phyloP scores from a whole-genome alignment of 192 early-diverging fungal species.

The Geranomyces variabilis region DNA sequence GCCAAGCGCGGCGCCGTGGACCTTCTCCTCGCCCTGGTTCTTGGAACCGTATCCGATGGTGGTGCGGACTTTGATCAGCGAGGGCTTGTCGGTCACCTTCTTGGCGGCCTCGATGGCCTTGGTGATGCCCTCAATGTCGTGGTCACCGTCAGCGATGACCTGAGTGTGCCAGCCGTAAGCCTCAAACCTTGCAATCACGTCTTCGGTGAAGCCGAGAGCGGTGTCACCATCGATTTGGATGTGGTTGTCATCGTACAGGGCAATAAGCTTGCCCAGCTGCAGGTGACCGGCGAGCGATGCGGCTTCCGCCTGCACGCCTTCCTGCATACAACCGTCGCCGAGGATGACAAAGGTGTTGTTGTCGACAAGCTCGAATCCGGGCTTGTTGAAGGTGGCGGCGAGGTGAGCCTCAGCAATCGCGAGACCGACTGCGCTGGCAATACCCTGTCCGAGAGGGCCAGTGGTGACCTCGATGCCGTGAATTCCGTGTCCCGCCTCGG shows the following conservation, averaged over 20 bases:
- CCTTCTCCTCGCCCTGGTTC: slow-evolving; percentile 86
- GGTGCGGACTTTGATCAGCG: slow-evolving; percentile 86
- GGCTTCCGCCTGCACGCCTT: slow-evolving; percentile 93
- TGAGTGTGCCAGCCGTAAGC: slow-evolving; percentile 94
- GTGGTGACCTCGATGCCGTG: slow-evolving; percentile 96
- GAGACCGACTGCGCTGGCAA: slow-evolving; percentile 90
- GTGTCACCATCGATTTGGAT: slow-evolving; percentile 91
- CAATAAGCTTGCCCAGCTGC: slow-evolving; percentile 92
- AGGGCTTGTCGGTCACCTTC: slow-evolving; percentile 84
- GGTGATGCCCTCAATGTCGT: slow-evolving; percentile 70
- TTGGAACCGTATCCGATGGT: slow-evolving; percentile 93
- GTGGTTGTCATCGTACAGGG: slow-evolving; percentile 95
- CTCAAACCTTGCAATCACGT: slow-evolving; percentile 84
- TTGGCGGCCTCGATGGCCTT: slow-evolving; percentile 81
- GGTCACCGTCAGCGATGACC: slow-evolving; percentile 78
- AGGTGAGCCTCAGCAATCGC: slow-evolving; percentile 87
- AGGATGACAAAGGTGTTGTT: slow-evolving; percentile 83
- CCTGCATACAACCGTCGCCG: slow-evolving; percentile 98
- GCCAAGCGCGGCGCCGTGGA: slow-evolving; percentile 87
- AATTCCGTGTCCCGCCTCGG: slow-evolving; percentile 81
- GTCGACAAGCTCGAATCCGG: slow-evolving; percentile 82
- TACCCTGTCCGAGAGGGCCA: slow-evolving; percentile 94
- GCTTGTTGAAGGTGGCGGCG: slow-evolving; percentile 89
- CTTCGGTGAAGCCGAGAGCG: slow-evolving; percentile 82
- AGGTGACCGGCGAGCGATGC: slow-evolving; percentile 80